Evolutionary conservation across 2,329 filamentous ascomycete genomes (phyloP).

Genomic region (Xylariaceae sp.): DNA sequence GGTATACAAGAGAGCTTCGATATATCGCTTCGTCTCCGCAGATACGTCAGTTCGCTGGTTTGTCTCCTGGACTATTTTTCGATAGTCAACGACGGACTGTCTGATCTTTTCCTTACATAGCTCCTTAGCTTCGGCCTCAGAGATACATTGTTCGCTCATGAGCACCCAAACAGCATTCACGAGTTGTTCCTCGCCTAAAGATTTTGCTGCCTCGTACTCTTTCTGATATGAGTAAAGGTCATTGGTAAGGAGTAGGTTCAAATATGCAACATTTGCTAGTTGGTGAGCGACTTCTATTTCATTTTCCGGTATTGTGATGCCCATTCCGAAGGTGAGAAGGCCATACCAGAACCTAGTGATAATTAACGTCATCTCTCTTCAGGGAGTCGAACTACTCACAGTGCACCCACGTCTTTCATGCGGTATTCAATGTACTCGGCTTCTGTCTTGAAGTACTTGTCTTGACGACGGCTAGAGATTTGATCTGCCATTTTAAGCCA

Average conservation of each 20-base stretch:
- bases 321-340: constrained; percentile 8
- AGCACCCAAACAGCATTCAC: constrained; percentile 49
- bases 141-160: constrained; percentile 36
- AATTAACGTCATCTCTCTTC: not conserved
- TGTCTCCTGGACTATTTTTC: not conserved
- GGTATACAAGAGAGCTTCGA: too few relatives aligned
- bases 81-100: not conserved
- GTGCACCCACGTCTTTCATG: constrained; percentile 34
- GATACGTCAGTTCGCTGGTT: not conserved
- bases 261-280: constrained; percentile 38
- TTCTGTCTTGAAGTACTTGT: not conserved
- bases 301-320: constrained; percentile 41
- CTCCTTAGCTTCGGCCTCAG: constrained; percentile 35
- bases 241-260: constrained; percentile 43
- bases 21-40: too few relatives aligned
- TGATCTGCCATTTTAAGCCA: not conserved
- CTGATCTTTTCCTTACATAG: constrained; percentile 33
- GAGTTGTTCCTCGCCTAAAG: constrained; percentile 36
- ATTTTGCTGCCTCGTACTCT: constrained; percentile 40
- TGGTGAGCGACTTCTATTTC: constrained; percentile 40
- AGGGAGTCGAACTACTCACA: constrained; percentile 23
- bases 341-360: constrained; percentile 9
- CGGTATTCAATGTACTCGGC: constrained; percentile 18
- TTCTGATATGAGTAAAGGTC: constrained; percentile 49
- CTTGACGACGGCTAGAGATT: not conserved